Conservation (phyloP, 768 basidiomycete genomes). For the Rhizopogon vinicolor region DNA sequence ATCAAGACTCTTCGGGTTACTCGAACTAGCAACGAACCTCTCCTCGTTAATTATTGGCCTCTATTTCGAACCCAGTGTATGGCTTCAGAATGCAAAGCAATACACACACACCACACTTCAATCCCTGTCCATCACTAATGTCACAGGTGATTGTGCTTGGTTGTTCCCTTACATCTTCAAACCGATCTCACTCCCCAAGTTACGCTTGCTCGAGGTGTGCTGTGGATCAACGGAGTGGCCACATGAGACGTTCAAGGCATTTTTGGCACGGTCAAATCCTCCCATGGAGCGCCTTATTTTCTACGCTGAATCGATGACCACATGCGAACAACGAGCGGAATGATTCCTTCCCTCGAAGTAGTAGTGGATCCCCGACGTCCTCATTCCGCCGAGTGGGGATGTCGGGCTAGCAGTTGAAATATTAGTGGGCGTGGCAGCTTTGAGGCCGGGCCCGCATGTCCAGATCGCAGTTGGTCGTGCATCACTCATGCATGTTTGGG, state of each 20-base stretch:
- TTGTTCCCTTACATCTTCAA: constrained; percentile 8
- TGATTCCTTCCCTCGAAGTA: constrained; percentile 14
- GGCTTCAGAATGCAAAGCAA: too few species aligned
- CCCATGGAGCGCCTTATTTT: constrained; percentile 15
- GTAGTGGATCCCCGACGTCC: background rate
- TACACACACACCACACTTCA: constrained; percentile 5
- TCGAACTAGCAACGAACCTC: too few species aligned
- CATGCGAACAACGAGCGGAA: constrained; percentile 9
- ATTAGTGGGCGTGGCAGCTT: too few species aligned
- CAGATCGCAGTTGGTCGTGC: too few species aligned
- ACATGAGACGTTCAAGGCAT: constrained; percentile 10
- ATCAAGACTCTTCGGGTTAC: too few species aligned
- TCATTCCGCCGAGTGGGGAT: too few species aligned
- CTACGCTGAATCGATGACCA: constrained; percentile 8
- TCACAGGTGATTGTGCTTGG: background rate
- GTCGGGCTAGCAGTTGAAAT: too few species aligned
- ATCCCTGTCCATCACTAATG: constrained; percentile 5
- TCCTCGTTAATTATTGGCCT: too few species aligned
- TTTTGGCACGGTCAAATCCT: constrained; percentile 16
- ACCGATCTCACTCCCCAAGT: constrained; percentile 10
- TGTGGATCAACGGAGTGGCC: constrained; percentile 5
- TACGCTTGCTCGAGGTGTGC: constrained; percentile 8
- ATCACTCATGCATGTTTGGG: too few species aligned
- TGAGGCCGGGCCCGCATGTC: too few species aligned
- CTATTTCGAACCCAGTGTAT: too few species aligned